phyloP scores from a whole-genome alignment of 306 rosid genomes.

The Erythrophleum fordii region DNA sequence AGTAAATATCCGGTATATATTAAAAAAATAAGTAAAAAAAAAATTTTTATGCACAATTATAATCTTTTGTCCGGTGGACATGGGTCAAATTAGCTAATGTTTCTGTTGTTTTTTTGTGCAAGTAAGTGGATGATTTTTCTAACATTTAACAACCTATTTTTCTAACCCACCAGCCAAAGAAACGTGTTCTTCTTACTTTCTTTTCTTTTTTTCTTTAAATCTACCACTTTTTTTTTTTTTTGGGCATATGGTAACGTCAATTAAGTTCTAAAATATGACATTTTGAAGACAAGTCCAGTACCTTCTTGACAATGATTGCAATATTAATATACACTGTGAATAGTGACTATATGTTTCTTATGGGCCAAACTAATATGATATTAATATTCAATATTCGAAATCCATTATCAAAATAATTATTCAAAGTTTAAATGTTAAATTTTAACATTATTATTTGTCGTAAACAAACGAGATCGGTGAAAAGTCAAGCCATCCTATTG shows the following conservation, averaged over 20 bases:
- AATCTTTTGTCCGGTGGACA: background rate
- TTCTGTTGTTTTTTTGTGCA: background rate
- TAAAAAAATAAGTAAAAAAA: too few species aligned
- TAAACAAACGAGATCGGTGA: background rate
- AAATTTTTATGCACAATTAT: too few species aligned
- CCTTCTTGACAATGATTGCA: background rate
- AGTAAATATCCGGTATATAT: too few species aligned
- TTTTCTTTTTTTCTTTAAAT: too few species aligned
- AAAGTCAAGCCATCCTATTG: background rate
- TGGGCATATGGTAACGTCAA: too few species aligned
- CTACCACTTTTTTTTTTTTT: too few species aligned
- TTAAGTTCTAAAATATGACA: background rate
- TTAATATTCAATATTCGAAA: background rate
- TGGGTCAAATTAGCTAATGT: background rate
- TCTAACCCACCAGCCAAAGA: too few species aligned
- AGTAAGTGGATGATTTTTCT: too few species aligned
- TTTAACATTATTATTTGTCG: background rate
- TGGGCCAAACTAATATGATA: background rate
- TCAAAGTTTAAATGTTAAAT: background rate
- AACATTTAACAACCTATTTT: too few species aligned
- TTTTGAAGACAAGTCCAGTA: background rate
- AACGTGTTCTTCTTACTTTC: too few species aligned
- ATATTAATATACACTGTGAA: too few species aligned
- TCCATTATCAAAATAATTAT: background rate
- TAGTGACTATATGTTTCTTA: background rate